phyloP scores from a whole-genome alignment of 345 rosid species.

The Microthlaspi erraticum region DNA sequence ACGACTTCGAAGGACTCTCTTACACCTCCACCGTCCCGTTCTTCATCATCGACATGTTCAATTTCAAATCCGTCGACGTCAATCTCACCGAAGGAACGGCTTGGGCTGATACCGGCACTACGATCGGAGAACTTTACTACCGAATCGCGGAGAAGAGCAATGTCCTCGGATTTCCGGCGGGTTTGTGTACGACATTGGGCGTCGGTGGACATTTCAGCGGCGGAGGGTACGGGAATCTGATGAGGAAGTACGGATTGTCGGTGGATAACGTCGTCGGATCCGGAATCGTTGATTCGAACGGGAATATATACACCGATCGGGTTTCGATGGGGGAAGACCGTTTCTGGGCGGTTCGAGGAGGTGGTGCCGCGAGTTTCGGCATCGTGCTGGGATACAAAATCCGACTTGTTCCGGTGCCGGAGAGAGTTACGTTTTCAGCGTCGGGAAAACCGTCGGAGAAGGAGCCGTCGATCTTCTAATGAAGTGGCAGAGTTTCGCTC shows the following conservation, averaged over 20 bases:
- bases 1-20: slow-evolving; percentile 55
- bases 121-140: slow-evolving; percentile 48
- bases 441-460: slow-evolving; percentile 31
- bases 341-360: slow-evolving; percentile 70
- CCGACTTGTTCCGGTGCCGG: slow-evolving; percentile 50
- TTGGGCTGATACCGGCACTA: slow-evolving; percentile 51
- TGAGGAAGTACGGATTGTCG: slow-evolving; percentile 59
- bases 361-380: slow-evolving; percentile 67
- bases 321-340: slow-evolving; percentile 63
- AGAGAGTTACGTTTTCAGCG: slow-evolving; percentile 42
- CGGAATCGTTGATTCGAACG: slow-evolving; percentile 41
- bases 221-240: slow-evolving; percentile 64
- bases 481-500: slow-evolving; percentile 44
- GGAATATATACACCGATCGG: slow-evolving; percentile 44
- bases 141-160: slow-evolving; percentile 48
- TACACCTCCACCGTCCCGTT: slow-evolving; percentile 51
- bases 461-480: slow-evolving; percentile 34
- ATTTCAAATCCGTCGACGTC: slow-evolving; percentile 36
- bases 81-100: slow-evolving; percentile 42
- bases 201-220: slow-evolving; percentile 64
- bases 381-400: slow-evolving; percentile 53
- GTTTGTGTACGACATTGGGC: slow-evolving; percentile 50
- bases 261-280: slow-evolving; percentile 61
- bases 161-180: slow-evolving; percentile 51
- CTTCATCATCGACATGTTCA: slow-evolving; percentile 46